phyloP scores from a whole-genome alignment of 805 yeast genomes.

The Ogataea corticis region DNA sequence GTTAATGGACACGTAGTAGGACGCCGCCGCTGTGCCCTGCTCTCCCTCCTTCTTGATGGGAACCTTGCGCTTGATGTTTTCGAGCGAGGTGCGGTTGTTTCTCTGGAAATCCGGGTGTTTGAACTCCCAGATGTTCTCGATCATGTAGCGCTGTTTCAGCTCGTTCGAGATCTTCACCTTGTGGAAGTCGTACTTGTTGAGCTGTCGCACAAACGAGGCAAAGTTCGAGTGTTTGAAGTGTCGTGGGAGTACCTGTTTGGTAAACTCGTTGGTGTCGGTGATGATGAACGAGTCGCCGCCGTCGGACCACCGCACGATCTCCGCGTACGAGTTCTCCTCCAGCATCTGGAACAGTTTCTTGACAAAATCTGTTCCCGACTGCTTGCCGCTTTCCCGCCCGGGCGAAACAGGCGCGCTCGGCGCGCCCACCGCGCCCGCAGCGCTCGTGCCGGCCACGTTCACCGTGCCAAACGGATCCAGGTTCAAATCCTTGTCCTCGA shows the following conservation, averaged over 20 bases:
- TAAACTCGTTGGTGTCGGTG: slow-evolving; percentile 84
- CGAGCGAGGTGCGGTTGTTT: slow-evolving; percentile 76
- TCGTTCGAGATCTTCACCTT: slow-evolving; percentile 79
- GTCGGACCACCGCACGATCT: slow-evolving; percentile 83
- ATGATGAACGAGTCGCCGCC: slow-evolving; percentile 88
- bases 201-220: slow-evolving; percentile 91
- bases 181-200: slow-evolving; percentile 96
- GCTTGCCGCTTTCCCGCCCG: background rate
- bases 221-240: slow-evolving; percentile 95
- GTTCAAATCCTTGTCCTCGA: background rate
- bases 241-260: slow-evolving; percentile 82
- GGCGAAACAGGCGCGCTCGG: slow-evolving; percentile 3
- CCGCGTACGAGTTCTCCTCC: slow-evolving; percentile 72
- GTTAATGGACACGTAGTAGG: slow-evolving; percentile 21
- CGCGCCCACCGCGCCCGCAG: background rate
- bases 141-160: slow-evolving; percentile 67
- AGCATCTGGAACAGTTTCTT: slow-evolving; percentile 81
- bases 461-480: slow-evolving; percentile 6
- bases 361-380: slow-evolving; percentile 56
- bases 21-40: slow-evolving; percentile 5
- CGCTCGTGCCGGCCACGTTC: background rate
- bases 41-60: slow-evolving; percentile 43
- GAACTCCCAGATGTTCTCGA: slow-evolving; percentile 77
- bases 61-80: slow-evolving; percentile 82
- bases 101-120: slow-evolving; percentile 84